Conservation (phyloP, 2,329 filamentous ascomycete species). For the Phoma sp. region DNA sequence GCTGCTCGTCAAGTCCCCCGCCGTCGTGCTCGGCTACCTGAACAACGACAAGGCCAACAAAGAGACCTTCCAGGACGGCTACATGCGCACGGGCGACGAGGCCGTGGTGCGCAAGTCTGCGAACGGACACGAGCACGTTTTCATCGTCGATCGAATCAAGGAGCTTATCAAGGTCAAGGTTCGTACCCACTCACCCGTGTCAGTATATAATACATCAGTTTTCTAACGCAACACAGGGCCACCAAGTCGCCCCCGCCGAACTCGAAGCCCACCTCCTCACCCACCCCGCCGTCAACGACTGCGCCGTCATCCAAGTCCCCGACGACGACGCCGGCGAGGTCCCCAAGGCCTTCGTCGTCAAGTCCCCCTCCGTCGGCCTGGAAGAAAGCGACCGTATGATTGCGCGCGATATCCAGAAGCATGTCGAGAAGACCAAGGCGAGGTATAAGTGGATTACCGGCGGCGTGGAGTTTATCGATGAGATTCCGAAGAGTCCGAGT, state of each 20-base stretch:
- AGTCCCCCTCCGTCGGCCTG: constrained; percentile 59
- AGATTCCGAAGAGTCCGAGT: constrained; percentile 67
- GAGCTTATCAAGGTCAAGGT: constrained; percentile 82
- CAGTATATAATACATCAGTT: background rate
- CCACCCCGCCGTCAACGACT: constrained; percentile 78
- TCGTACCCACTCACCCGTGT: background rate
- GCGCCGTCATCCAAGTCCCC: constrained; percentile 77
- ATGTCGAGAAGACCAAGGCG: constrained; percentile 68
- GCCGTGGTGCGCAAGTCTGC: constrained; percentile 65
- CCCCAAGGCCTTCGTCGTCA: constrained; percentile 70
- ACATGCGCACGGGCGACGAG: constrained; percentile 81
- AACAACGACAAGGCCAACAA: constrained; percentile 84
- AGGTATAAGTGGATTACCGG: constrained; percentile 69
- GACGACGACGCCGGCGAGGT: constrained; percentile 68
- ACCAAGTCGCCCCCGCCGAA: constrained; percentile 84
- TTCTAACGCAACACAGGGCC: constrained; percentile 61
- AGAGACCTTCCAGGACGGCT: constrained; percentile 79
- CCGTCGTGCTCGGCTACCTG: constrained; percentile 81
- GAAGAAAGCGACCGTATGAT: constrained; percentile 60
- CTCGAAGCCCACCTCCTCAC: constrained; percentile 80
- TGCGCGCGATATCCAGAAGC: constrained; percentile 61
- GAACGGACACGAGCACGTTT: constrained; percentile 77
- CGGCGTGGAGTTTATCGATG: constrained; percentile 59
- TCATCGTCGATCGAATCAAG: constrained; percentile 84
- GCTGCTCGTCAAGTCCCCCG: constrained; percentile 73